Evolutionary conservation across 148 eudicot genomes (phyloP).

Genomic region (Camellia lanceoleosa): DNA sequence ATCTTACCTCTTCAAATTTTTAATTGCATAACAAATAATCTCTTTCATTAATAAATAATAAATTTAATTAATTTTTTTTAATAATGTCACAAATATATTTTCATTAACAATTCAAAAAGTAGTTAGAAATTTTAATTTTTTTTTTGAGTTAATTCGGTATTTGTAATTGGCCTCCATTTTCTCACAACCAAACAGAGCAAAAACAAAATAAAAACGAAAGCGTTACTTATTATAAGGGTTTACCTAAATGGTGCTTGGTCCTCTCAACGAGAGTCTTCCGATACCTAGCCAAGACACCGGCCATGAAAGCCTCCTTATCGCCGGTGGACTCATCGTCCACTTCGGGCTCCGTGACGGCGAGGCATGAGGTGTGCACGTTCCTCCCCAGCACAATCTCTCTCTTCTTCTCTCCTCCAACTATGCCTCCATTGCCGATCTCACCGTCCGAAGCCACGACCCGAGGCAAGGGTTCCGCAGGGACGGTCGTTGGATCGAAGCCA

Average conservation of each 20-base stretch:
- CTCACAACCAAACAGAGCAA: not conserved
- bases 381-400: conserved; percentile 27
- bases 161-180: not conserved
- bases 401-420: not conserved
- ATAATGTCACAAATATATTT: no score
- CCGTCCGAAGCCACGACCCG: conserved; percentile 4
- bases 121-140: no score
- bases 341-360: conserved; percentile 25
- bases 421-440: not conserved
- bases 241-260: conserved; percentile 24
- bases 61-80: no score
- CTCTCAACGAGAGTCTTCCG: conserved; percentile 20
- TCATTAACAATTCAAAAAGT: no score
- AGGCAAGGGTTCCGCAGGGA: conserved; percentile 12
- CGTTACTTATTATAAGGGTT: not conserved
- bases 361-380: conserved; percentile 25
- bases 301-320: conserved; percentile 26
- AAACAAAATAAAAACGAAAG: not conserved
- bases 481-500: conserved; percentile 16
- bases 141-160: no score
- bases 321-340: conserved; percentile 24
- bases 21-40: no score
- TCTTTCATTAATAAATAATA: no score
- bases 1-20: no score
- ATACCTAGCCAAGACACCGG: conserved; percentile 22